Conservation (phyloP, 306 rosid species). For the Quercus berberidifolia region DNA sequence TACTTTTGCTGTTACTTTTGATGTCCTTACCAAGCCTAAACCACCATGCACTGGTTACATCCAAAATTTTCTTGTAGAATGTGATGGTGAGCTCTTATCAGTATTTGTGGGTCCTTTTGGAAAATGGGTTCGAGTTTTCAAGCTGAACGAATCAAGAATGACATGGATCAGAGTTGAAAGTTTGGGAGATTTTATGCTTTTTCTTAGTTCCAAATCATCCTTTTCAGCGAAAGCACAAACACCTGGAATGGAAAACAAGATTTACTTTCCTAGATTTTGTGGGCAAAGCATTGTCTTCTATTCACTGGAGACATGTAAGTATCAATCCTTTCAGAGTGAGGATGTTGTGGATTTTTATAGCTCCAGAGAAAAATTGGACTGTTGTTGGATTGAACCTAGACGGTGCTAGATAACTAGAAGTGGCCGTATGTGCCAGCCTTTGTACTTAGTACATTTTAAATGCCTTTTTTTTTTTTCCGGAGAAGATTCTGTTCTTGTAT, state of each 20-base stretch:
- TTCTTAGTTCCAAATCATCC: neutral
- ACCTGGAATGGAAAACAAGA: neutral
- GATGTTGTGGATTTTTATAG: too few species aligned
- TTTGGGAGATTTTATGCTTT: neutral
- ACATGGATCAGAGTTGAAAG: neutral
- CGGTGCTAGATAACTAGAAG: too few species aligned
- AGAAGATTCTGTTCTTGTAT: too few species aligned
- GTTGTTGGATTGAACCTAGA: too few species aligned
- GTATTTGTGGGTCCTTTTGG: neutral
- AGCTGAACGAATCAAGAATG: too few species aligned
- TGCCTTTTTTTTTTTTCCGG: too few species aligned
- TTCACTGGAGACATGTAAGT: neutral
- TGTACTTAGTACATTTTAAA: too few species aligned
- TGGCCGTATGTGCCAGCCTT: too few species aligned
- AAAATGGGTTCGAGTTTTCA: neutral
- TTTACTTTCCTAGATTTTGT: constrained; percentile 9
- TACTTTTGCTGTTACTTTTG: neutral
- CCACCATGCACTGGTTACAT: neutral
- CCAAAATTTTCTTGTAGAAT: neutral
- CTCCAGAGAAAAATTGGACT: too few species aligned
- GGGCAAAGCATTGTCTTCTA: neutral
- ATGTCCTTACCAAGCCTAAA: neutral
- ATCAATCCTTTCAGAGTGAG: too few species aligned
- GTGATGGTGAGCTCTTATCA: neutral
- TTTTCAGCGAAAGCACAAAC: neutral